A percentile compares a stretch with the other conserved stretches of the same genome.
Conservation (phyloP, 2,329 filamentous ascomycete genomes). For the Colletotrichum nymphaeae region DNA sequence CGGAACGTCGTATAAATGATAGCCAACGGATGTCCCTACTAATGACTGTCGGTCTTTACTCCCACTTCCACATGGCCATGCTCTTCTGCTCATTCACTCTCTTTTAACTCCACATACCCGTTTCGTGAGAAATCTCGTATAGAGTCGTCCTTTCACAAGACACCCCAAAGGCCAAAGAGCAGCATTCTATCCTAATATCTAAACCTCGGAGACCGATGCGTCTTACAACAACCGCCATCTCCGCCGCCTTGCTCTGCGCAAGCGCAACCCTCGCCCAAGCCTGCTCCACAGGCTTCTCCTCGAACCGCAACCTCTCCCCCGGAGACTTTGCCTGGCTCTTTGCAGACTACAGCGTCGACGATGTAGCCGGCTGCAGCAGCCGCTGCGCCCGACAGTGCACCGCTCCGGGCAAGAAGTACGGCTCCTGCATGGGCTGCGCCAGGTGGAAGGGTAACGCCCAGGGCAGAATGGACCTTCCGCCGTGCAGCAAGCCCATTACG, state of each 20-base stretch:
- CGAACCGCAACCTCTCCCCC: not conserved
- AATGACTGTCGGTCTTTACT: not conserved
- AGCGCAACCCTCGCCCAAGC: not conserved
- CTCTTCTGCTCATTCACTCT: not conserved
- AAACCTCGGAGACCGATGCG: not conserved
- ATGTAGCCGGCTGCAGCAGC: not conserved
- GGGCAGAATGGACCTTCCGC: slow-evolving; percentile 3
- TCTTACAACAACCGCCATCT: not conserved
- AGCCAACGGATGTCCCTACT: not conserved
- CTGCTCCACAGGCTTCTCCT: not conserved
- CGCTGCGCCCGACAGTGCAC: slow-evolving; percentile 6
- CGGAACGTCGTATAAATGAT: too few species aligned
- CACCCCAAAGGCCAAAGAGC: not conserved
- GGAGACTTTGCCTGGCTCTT: slow-evolving; percentile 5
- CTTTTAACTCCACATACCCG: not conserved
- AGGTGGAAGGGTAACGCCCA: not conserved
- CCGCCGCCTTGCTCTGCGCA: not conserved
- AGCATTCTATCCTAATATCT: not conserved
- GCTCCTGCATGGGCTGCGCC: slow-evolving; percentile 15
- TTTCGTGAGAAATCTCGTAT: not conserved
- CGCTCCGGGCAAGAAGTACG: not conserved
- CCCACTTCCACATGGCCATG: too few species aligned
- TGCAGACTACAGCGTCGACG: not conserved
- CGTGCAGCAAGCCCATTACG: slow-evolving; percentile 4
- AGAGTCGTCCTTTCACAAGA: not conserved